A percentile compares a stretch with the other conserved stretches of the same genome.
phyloP scores from a whole-genome alignment of 495 filamentous ascomycete genomes.

The Aspergillus saccharolyticus region DNA sequence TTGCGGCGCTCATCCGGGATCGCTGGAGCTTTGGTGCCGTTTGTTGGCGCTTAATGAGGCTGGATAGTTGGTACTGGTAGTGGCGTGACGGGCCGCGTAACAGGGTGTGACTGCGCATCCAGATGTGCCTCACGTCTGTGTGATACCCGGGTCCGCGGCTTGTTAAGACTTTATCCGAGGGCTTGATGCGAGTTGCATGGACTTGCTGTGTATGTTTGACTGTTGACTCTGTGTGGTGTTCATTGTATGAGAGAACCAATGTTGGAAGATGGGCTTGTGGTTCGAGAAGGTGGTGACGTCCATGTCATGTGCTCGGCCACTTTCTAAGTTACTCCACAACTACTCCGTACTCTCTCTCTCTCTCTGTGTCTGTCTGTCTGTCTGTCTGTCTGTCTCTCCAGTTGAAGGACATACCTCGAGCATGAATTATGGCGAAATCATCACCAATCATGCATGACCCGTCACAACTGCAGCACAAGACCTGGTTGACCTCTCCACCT shows the following conservation, averaged over 20 bases:
- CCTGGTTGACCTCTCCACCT: slow-evolving; percentile 5
- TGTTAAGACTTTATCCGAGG: neutral
- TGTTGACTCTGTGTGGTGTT: neutral
- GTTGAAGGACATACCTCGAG: too few species aligned
- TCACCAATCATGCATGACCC: slow-evolving; percentile 6
- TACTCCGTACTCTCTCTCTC: neutral
- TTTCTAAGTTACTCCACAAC: neutral
- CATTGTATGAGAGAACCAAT: neutral
- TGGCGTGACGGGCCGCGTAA: neutral
- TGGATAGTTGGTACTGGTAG: neutral
- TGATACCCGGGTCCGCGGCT: neutral
- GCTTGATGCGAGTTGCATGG: neutral
- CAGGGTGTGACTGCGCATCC: neutral
- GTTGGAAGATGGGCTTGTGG: neutral
- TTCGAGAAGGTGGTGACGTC: neutral
- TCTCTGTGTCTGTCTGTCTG: too few species aligned
- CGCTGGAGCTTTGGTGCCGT: neutral
- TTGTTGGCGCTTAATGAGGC: neutral
- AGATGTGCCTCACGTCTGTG: neutral
- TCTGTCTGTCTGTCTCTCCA: too few species aligned
- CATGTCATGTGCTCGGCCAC: neutral
- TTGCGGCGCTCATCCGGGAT: slow-evolving; percentile 29
- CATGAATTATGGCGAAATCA: too few species aligned
- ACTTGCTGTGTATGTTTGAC: neutral
- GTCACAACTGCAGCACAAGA: slow-evolving; percentile 3